phyloP scores from a whole-genome alignment of 352 stramenopile species.

The Phytophthora agathidicida region DNA sequence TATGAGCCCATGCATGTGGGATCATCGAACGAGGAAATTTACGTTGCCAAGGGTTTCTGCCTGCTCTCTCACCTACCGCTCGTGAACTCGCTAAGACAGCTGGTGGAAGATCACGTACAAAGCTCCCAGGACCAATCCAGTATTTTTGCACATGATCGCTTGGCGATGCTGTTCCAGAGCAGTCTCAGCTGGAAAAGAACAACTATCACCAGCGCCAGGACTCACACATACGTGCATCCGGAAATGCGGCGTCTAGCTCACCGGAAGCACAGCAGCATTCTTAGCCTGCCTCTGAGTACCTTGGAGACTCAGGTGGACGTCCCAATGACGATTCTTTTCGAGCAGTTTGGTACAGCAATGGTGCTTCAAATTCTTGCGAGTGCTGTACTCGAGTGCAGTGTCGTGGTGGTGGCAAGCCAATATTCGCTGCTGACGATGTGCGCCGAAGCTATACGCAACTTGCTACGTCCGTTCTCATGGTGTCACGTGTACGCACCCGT shows the following conservation, averaged over 20 bases:
- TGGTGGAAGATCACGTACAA: constrained; percentile 66
- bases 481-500: constrained; percentile 91
- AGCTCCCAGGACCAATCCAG: constrained; percentile 37
- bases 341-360: constrained; percentile 69
- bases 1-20: constrained; percentile 65
- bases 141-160: constrained; percentile 52
- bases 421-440: constrained; percentile 85
- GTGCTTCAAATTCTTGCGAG: constrained; percentile 81
- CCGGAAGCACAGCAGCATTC: constrained; percentile 50
- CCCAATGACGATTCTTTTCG: constrained; percentile 68
- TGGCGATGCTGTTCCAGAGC: constrained; percentile 53
- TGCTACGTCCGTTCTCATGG: constrained; percentile 90
- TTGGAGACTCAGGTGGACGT: constrained; percentile 69
- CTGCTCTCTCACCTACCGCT: constrained; percentile 69
- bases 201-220: constrained; percentile 37
- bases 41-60: constrained; percentile 72
- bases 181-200: constrained; percentile 43
- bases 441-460: constrained; percentile 82
- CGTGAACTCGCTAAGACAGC: constrained; percentile 57
- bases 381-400: constrained; percentile 86
- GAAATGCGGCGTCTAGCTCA: constrained; percentile 40
- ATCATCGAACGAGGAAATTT: constrained; percentile 50
- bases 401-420: constrained; percentile 85
- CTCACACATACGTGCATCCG: constrained; percentile 37
- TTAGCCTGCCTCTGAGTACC: constrained; percentile 41